Evolutionary conservation across 2,329 filamentous ascomycete species (phyloP).

Genomic region (Fusarium lyarnte): DNA sequence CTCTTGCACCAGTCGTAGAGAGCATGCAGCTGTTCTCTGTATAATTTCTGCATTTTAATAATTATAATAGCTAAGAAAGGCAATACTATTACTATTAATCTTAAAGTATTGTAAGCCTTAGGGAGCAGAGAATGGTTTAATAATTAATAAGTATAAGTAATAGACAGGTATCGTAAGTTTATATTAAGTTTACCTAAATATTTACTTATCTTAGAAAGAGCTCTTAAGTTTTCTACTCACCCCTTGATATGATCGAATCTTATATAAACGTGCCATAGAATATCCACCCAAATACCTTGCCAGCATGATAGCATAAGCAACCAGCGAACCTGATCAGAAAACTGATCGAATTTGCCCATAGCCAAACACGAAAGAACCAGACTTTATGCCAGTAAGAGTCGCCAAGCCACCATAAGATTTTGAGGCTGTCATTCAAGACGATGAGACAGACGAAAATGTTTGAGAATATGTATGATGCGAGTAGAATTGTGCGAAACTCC

Average conservation of each 20-base stretch:
- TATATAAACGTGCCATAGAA: background rate
- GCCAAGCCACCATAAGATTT: background rate
- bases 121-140: too few species aligned
- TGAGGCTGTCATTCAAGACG: background rate
- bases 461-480: conserved; percentile 1
- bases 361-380: background rate
- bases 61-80: too few species aligned
- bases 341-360: background rate
- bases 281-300: rapidly evolving
- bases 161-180: too few species aligned
- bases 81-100: too few species aligned
- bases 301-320: background rate
- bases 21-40: too few species aligned
- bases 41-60: too few species aligned
- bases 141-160: too few species aligned
- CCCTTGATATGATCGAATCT: background rate
- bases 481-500: conserved; percentile 6
- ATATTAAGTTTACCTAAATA: too few species aligned
- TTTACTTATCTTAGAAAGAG: too few species aligned
- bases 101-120: too few species aligned
- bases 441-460: conserved; percentile 1
- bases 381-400: conserved; percentile 2
- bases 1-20: too few species aligned
- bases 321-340: background rate
- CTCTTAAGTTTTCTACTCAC: too few species aligned